Base-by-base conservation (phyloP, 1,139 yeast species). In the Protomyces gravidus region DNA sequence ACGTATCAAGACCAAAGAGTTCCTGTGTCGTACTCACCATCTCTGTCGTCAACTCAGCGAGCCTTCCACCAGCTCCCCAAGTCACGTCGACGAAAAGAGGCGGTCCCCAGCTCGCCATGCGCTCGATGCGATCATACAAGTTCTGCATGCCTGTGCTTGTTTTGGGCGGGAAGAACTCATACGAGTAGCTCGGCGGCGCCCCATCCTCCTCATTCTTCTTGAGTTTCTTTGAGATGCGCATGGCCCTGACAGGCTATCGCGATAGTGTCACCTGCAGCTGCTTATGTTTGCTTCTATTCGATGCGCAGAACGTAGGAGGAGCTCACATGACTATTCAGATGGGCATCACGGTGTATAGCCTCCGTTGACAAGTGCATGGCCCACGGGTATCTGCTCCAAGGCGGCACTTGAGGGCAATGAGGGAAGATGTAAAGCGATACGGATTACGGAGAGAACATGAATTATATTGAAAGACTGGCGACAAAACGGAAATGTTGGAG, bases 131-230 rank as follows among this genome's bases (percentile, higher is more conserved):
- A 72, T 92, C 98, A 73, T 90, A 92, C 62, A 92, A 78, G 70
- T 92, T 92, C 72, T 90, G 96, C 32, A 90, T 94, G 71, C 98
- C 98, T 72, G 92, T 97, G 50, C 62, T 64, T 25, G 98, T 92
- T 76, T 92, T 92, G 49, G 98, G 98, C n/a, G 92, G 96, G 71
- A 92, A 92, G 75, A 88, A 92, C 76, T 92, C 98, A 69, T 90
- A 92, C 53, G 97, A 90, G 72, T 88, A 92, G 33, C 70, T 62
- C 23, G 67, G 61, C 51, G 63, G 62, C 42, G 69, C 67, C 55
- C 63, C 60, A 7, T 45, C 28, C 21, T 48, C 42, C 17, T 53
- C 51, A 36, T 74, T 73, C 62, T 69, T 67, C 57, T 71, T 69
- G 50, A 76, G 70, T 64, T 75, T 75, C 51, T 73, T 70, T 23